phyloP scores from a whole-genome alignment of 2,329 filamentous ascomycete species.

The Monosporascus sp. region DNA sequence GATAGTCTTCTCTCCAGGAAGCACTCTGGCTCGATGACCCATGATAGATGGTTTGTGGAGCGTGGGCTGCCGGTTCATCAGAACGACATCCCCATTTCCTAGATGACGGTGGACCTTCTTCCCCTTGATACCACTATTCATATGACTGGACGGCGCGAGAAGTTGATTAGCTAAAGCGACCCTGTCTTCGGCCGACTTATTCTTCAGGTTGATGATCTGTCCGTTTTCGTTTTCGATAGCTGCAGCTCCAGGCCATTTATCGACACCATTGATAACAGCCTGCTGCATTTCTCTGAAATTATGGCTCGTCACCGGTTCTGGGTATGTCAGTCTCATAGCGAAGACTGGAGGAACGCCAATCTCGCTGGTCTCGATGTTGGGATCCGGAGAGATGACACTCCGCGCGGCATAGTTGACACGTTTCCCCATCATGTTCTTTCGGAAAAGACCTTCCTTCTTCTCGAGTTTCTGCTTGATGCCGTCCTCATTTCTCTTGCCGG shows the following conservation, averaged over 20 bases:
- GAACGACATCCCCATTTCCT: constrained; percentile 91
- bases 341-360: constrained; percentile 99
- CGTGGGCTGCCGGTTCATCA: constrained; percentile 98
- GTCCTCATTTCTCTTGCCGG: constrained; percentile 75
- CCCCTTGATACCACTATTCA: constrained; percentile 70
- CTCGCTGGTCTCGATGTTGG: constrained; percentile 98
- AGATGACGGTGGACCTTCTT: constrained; percentile 97
- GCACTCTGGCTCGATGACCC: constrained; percentile 88
- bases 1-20: constrained; percentile 93
- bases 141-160: constrained; percentile 74
- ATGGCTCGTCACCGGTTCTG: constrained; percentile 93
- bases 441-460: constrained; percentile 97
- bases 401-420: constrained; percentile 97
- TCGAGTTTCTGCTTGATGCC: constrained; percentile 97
- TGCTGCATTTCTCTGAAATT: constrained; percentile 96
- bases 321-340: constrained; percentile 91
- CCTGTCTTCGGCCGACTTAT: constrained; percentile 84
- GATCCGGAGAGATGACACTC: constrained; percentile 96
- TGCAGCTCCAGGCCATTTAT: constrained; percentile 90
- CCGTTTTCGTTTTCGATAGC: constrained; percentile 96
- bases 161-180: constrained; percentile 89
- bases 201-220: constrained; percentile 79
- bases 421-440: constrained; percentile 99
- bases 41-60: constrained; percentile 99
- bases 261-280: constrained; percentile 89